Conservation (phyloP, 139 green algal genomes). For the Diplosphaera chodatii region DNA sequence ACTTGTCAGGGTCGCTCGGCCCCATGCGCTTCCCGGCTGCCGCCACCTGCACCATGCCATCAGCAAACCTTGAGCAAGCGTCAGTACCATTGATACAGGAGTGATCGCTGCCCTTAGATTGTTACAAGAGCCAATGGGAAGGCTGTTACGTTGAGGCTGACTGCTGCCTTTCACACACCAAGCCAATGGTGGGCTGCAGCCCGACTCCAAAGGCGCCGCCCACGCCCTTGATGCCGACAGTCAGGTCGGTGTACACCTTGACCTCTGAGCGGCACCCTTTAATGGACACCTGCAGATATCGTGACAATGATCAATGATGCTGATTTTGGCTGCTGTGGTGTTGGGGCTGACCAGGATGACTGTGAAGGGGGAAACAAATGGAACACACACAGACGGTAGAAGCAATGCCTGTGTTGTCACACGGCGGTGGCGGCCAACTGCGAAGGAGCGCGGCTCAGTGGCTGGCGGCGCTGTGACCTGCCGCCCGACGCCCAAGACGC, state of each 20-base stretch:
- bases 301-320: too few species aligned
- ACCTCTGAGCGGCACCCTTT: conserved; percentile 49
- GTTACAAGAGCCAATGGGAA: too few species aligned
- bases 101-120: too few species aligned
- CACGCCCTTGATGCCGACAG: conserved; percentile 24
- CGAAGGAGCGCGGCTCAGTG: conserved; percentile 7
- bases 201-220: conserved; percentile 36
- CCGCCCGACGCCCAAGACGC: conserved; percentile 42
- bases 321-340: too few species aligned
- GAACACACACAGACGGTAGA: too few species aligned
- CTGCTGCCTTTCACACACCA: too few species aligned
- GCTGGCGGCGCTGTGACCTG: conserved; percentile 44
- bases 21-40: conserved; percentile 43
- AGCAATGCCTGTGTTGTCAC: conserved; percentile 21
- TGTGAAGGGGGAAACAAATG: too few species aligned
- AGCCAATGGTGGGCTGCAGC: conserved; percentile 44
- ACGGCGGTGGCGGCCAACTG: conserved; percentile 40
- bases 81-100: too few species aligned
- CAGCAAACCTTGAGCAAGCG: neutral
- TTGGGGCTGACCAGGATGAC: too few species aligned
- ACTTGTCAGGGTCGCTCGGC: conserved; percentile 36
- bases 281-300: conserved; percentile 14
- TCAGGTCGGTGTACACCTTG: conserved; percentile 69
- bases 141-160: too few species aligned
- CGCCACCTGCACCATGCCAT: conserved; percentile 7